Evolutionary conservation across 768 basidiomycete genomes (phyloP).

Genomic region (Boletus insuetus): DNA sequence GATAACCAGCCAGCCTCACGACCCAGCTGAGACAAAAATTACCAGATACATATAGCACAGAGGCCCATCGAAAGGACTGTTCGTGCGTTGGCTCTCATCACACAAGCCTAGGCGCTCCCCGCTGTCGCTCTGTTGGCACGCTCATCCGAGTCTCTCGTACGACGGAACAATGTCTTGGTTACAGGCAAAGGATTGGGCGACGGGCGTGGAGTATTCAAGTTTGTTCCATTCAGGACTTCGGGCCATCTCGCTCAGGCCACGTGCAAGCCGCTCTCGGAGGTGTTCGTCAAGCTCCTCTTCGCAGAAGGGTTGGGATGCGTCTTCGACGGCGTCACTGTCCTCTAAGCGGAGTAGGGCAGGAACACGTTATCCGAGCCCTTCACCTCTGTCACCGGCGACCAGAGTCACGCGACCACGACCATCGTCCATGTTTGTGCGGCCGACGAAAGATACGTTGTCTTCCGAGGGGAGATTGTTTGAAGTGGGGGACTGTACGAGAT

Average conservation of each 20-base stretch:
- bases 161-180: constrained; percentile 28
- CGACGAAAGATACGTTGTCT: constrained; percentile 13
- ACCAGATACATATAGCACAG: constrained; percentile 28
- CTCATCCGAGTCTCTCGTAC: not conserved
- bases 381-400: not conserved
- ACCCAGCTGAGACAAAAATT: constrained; percentile 18
- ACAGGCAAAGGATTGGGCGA: constrained; percentile 28
- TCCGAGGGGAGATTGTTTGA: constrained; percentile 3
- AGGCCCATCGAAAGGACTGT: not conserved
- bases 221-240: constrained; percentile 36
- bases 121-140: not conserved
- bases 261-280: constrained; percentile 1
- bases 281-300: constrained; percentile 9
- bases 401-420: constrained; percentile 6
- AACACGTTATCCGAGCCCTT: constrained; percentile 1
- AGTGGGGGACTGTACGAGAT: not conserved
- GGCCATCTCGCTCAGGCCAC: constrained; percentile 24
- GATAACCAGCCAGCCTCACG: constrained; percentile 2
- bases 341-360: constrained; percentile 1
- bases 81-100: not conserved
- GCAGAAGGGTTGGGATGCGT: not conserved
- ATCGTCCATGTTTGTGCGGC: constrained; percentile 14
- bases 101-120: not conserved
- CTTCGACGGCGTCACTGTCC: constrained; percentile 2
- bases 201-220: constrained; percentile 33